phyloP scores from a whole-genome alignment of 345 rosid genomes.

The Linum tenue region DNA sequence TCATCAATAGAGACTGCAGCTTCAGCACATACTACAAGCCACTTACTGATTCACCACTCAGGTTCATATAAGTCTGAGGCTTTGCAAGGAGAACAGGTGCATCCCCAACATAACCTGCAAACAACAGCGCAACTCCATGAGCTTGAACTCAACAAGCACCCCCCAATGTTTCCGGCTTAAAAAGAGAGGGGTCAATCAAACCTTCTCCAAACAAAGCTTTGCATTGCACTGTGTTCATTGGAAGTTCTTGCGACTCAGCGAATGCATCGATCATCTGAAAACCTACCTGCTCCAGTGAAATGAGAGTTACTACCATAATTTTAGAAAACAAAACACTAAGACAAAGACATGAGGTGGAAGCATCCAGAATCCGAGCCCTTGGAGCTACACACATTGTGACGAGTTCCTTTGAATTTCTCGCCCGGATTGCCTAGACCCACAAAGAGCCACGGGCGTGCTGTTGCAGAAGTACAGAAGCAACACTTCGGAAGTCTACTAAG shows the following conservation, averaged over 20 bases:
- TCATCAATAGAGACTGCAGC: not conserved
- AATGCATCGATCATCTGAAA: conserved; percentile 72
- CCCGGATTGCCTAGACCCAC: conserved; percentile 89
- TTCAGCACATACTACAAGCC: not conserved
- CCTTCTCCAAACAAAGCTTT: conserved; percentile 77
- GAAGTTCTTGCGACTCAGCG: conserved; percentile 51
- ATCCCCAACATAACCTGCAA: conserved; percentile 48
- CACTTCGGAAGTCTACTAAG: conserved; percentile 27
- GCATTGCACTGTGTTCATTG: conserved; percentile 39
- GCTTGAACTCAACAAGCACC: not conserved
- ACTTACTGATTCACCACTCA: conserved; percentile 91
- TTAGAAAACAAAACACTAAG: not conserved
- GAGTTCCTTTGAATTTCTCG: conserved; percentile 65
- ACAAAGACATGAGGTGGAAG: conserved; percentile 1
- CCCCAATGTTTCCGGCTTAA: not conserved
- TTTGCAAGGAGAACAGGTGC: conserved; percentile 54
- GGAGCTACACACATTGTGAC: conserved; percentile 53
- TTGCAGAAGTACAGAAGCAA: conserved; percentile 42
- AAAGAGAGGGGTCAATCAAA: conserved; percentile 4
- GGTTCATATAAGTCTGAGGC: conserved; percentile 90
- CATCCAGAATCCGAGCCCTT: conserved; percentile 1
- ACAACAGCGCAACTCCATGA: conserved; percentile 6
- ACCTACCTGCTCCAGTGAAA: conserved; percentile 41
- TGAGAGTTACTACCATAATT: not conserved
- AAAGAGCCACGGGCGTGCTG: conserved; percentile 65